These are phyloP conservation scores for Boletus sp. DNA, from an alignment of 768 basidiomycete genomes.

Conservation along the genomic window DNA sequence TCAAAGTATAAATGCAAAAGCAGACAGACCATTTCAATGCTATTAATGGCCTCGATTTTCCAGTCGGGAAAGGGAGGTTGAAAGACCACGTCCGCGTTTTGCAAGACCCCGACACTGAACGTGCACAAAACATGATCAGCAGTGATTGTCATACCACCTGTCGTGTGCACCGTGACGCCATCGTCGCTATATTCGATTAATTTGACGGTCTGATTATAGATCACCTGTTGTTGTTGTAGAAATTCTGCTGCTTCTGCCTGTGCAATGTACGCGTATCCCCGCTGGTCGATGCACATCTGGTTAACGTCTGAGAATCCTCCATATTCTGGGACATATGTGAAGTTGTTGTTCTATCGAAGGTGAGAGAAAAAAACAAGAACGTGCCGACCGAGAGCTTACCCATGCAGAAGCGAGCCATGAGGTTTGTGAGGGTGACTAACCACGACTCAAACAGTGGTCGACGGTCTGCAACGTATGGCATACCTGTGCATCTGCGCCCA, in stretches of 20 bases:
- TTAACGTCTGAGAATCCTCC: constrained; percentile 62
- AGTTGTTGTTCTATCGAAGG: constrained; percentile 53
- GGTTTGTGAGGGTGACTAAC: constrained; percentile 58
- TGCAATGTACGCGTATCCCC: constrained; percentile 58
- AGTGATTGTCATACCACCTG: constrained; percentile 40
- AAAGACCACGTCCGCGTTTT: constrained; percentile 59
- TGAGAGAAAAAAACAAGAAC: background rate
- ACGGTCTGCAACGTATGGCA: background rate
- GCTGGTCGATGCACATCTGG: constrained; percentile 54
- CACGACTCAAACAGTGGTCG: constrained; percentile 30
- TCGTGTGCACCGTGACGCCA: constrained; percentile 47
- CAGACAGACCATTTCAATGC: constrained; percentile 53
- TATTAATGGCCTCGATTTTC: constrained; percentile 62
- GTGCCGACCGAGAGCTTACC: constrained; percentile 36
- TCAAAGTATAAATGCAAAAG: background rate
- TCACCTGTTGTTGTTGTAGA: constrained; percentile 44
- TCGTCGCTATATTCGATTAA: constrained; percentile 44
- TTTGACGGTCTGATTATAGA: constrained; percentile 51
- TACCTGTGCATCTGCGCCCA: constrained; percentile 28
- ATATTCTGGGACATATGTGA: constrained; percentile 47
- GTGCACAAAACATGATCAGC: constrained; percentile 64
- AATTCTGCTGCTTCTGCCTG: constrained; percentile 58
- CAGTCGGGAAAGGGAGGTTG: constrained; percentile 56
- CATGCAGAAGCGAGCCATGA: constrained; percentile 64
- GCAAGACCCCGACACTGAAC: constrained; percentile 69